Conservation (phyloP, 2,329 filamentous ascomycete species). For the Talaromyces marneffei region DNA sequence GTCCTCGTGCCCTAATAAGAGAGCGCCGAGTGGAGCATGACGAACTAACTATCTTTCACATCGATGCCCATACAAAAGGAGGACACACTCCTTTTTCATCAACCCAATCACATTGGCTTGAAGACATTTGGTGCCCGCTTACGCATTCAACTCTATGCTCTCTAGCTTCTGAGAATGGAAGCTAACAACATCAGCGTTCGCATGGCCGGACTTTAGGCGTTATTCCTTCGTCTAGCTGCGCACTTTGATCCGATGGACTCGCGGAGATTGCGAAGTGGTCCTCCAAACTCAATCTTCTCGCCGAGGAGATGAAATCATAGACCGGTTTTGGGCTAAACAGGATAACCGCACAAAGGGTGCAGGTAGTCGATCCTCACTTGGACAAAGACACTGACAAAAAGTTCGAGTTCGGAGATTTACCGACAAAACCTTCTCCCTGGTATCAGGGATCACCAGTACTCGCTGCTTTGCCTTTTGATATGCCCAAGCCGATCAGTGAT, state of each 20-base stretch:
- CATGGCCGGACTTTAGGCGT: conserved; percentile 26
- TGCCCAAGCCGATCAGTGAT: neutral
- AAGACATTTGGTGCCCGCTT: neutral
- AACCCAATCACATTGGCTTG: neutral
- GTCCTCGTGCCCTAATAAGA: neutral
- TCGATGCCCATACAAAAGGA: neutral
- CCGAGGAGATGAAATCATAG: neutral
- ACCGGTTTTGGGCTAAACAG: neutral
- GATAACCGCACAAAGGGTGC: neutral
- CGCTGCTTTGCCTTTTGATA: neutral
- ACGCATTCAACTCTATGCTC: neutral
- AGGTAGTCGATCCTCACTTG: neutral
- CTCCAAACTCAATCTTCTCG: neutral
- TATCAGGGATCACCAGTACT: neutral
- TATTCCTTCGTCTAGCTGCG: neutral
- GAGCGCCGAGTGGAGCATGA: neutral
- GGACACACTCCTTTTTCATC: neutral
- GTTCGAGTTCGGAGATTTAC: neutral
- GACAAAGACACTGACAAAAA: neutral
- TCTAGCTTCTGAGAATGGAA: neutral
- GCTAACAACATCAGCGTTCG: neutral
- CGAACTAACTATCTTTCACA: neutral
- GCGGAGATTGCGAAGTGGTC: neutral
- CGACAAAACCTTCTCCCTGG: neutral
- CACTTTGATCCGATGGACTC: neutral